These are phyloP conservation scores for Akanthomyces muscarius DNA, from an alignment of 2,329 filamentous ascomycete genomes.

Conservation along the genomic window DNA sequence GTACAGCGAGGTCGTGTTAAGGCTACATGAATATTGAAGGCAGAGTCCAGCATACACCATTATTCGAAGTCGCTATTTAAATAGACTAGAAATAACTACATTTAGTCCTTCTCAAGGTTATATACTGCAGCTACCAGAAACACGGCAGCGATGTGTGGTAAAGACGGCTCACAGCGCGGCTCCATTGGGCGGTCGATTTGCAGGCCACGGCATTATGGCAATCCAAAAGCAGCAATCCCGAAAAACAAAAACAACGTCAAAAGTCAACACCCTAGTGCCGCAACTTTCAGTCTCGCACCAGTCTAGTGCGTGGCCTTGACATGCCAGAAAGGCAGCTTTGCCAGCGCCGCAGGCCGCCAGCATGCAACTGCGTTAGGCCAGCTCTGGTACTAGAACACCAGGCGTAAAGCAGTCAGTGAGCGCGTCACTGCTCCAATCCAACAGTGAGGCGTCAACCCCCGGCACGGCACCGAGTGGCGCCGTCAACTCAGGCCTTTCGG, in stretches of 20 bases:
- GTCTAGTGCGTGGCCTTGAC: not conserved
- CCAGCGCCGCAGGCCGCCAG: not conserved
- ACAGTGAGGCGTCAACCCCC: not conserved
- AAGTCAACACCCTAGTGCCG: not conserved
- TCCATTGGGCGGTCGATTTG: not conserved
- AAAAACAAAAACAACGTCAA: not conserved
- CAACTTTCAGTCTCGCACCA: not conserved
- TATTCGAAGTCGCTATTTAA: no score
- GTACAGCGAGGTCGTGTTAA: no score
- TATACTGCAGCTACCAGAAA: no score
- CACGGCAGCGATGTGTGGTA: no score
- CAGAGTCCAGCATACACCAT: no score
- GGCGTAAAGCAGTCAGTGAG: not conserved
- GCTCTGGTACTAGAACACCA: not conserved
- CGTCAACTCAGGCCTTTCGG: not conserved
- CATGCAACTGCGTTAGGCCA: not conserved
- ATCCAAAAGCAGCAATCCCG: not conserved
- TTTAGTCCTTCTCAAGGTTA: no score
- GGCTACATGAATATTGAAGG: no score
- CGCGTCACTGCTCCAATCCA: not conserved
- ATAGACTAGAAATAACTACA: no score
- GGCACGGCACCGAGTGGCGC: not conserved
- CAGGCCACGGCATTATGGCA: not conserved
- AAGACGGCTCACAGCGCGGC: not conserved
- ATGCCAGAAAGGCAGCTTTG: not conserved